Conservation (phyloP, 1,284 basidiomycete species). For the Melampsora americana region DNA sequence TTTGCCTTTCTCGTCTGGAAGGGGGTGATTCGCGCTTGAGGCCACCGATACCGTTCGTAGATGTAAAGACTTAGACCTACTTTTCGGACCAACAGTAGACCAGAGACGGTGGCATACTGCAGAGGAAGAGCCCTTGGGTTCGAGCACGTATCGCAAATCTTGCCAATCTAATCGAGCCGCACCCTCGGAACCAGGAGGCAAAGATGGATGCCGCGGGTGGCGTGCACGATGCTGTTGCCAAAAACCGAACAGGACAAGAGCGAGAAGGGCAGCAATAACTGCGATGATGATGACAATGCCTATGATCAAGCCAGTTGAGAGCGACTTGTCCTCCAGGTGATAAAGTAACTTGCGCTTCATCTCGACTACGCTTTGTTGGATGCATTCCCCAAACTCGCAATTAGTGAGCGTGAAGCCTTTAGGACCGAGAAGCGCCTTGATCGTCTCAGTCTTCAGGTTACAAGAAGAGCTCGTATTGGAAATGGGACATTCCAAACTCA, state of each 20-base stretch:
- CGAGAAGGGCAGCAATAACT: slow-evolving; percentile 63
- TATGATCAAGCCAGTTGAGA: slow-evolving; percentile 77
- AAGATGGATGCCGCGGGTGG: slow-evolving; percentile 54
- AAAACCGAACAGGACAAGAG: slow-evolving; percentile 64
- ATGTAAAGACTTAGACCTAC: background rate
- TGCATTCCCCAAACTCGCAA: slow-evolving; percentile 80
- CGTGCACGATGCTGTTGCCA: slow-evolving; percentile 64
- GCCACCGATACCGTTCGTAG: background rate
- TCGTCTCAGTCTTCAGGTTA: slow-evolving; percentile 68
- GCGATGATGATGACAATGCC: slow-evolving; percentile 76
- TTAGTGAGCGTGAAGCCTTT: slow-evolving; percentile 66
- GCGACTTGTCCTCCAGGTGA: slow-evolving; percentile 53
- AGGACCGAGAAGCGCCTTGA: slow-evolving; percentile 68
- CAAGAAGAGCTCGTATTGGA: slow-evolving; percentile 60
- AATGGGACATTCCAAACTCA: slow-evolving; percentile 64
- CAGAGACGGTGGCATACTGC: slow-evolving; percentile 13
- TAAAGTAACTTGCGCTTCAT: slow-evolving; percentile 49
- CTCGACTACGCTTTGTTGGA: slow-evolving; percentile 72
- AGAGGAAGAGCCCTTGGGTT: slow-evolving; percentile 3
- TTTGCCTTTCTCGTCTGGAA: background rate
- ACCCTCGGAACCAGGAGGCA: slow-evolving; percentile 49
- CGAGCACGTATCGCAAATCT: slow-evolving; percentile 63
- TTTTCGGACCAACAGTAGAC: slow-evolving; percentile 6
- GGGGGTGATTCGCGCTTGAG: background rate
- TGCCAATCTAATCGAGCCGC: slow-evolving; percentile 69